Evolutionary conservation across 192 early-diverging fungal species (phyloP).

Genomic region (Backusella macrospora): DNA sequence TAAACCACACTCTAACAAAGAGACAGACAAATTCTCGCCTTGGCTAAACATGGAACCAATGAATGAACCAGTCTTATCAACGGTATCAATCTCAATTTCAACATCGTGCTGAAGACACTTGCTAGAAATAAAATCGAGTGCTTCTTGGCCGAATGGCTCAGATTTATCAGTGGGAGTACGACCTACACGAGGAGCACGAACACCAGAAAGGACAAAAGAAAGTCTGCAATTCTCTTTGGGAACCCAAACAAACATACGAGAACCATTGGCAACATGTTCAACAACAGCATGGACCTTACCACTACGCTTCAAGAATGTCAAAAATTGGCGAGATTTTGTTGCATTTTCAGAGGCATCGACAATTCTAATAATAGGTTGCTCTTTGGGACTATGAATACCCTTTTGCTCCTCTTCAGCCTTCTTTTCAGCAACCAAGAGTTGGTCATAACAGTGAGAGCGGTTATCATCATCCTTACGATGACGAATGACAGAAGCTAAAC

Average conservation of each 20-base stretch:
- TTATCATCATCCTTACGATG: conserved; percentile 86
- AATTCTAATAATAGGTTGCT: conserved; percentile 70
- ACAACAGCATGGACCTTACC: conserved; percentile 81
- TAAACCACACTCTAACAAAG: conserved; percentile 77
- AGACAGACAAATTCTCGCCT: conserved; percentile 73
- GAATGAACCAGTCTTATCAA: conserved; percentile 92
- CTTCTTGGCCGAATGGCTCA: conserved; percentile 89
- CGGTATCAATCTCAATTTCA: conserved; percentile 84
- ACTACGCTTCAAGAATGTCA: conserved; percentile 82
- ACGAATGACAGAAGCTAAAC: conserved; percentile 79
- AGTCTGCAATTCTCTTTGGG: conserved; percentile 84
- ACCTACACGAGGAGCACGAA: conserved; percentile 83
- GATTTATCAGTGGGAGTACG: conserved; percentile 66
- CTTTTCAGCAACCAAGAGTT: conserved; percentile 79
- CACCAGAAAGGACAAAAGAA: conserved; percentile 82
- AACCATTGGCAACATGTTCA: conserved; percentile 83
- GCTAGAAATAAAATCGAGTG: conserved; percentile 66
- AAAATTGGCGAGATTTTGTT: conserved; percentile 83
- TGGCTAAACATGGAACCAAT: conserved; percentile 83
- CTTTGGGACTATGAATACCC: conserved; percentile 88
- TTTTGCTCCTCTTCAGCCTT: conserved; percentile 59
- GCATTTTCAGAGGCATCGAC: conserved; percentile 83
- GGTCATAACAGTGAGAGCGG: conserved; percentile 86
- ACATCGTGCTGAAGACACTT: conserved; percentile 89
- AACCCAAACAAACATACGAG: conserved; percentile 82